phyloP scores from a whole-genome alignment of 495 filamentous ascomycete genomes.

The Penicillium maclennaniae region DNA sequence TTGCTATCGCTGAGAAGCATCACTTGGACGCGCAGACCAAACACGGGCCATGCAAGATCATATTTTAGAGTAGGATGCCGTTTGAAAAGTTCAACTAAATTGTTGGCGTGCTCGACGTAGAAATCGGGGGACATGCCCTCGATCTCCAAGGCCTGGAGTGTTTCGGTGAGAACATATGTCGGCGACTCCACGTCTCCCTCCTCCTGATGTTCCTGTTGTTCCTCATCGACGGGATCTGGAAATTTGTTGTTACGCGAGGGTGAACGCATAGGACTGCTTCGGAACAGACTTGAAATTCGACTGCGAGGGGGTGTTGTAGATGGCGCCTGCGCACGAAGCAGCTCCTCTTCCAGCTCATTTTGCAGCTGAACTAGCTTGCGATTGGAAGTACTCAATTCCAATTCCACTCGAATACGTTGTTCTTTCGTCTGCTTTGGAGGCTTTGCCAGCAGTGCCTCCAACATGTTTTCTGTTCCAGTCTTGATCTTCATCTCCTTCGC shows the following conservation, averaged over 20 bases:
- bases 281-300: constrained; percentile 67
- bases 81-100: constrained; percentile 87
- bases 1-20: constrained; percentile 94
- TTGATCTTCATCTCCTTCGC: constrained; percentile 97
- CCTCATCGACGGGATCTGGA: constrained; percentile 41
- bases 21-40: constrained; percentile 86
- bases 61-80: constrained; percentile 90
- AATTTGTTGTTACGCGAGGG: constrained; percentile 53
- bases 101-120: constrained; percentile 90
- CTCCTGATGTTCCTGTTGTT: constrained; percentile 42
- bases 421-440: constrained; percentile 94
- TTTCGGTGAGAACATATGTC: constrained; percentile 82
- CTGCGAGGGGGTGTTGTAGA: constrained; percentile 60
- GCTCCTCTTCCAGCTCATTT: constrained; percentile 72
- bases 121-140: constrained; percentile 88
- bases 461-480: constrained; percentile 91
- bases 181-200: constrained; percentile 78
- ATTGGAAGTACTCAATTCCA: constrained; percentile 88
- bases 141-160: constrained; percentile 79
- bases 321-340: constrained; percentile 57
- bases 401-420: constrained; percentile 80
- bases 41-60: constrained; percentile 90
- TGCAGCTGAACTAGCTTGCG: constrained; percentile 80
- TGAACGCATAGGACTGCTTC: constrained; percentile 60
- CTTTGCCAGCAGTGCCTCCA: constrained; percentile 91